Evolutionary conservation across 2,329 filamentous ascomycete species (phyloP).

Genomic region (Claviceps fusiformis): DNA sequence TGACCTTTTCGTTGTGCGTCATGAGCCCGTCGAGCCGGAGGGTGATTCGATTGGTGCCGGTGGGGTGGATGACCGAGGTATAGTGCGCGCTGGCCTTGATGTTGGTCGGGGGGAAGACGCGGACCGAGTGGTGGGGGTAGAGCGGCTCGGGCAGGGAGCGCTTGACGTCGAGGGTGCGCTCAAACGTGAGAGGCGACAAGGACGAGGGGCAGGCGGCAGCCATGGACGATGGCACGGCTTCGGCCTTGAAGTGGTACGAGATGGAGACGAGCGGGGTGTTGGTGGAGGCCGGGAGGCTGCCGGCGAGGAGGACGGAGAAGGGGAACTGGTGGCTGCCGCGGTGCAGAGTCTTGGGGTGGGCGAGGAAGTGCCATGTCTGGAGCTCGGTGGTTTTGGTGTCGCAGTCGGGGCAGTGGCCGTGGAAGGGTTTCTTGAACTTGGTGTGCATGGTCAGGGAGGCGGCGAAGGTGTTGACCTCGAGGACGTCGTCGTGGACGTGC

Average conservation of each 20-base stretch:
- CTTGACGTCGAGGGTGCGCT: slow-evolving; percentile 57
- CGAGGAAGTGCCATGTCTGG: slow-evolving; percentile 66
- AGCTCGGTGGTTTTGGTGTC: slow-evolving; percentile 57
- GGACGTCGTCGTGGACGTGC: slow-evolving; percentile 49
- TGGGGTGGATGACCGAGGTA: slow-evolving; percentile 71
- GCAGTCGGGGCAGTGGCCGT: slow-evolving; percentile 67
- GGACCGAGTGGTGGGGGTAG: slow-evolving; percentile 74
- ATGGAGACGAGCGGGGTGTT: slow-evolving; percentile 61
- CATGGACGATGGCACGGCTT: slow-evolving; percentile 32
- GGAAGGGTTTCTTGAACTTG: slow-evolving; percentile 70
- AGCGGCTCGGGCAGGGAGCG: slow-evolving; percentile 64
- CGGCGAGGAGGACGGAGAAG: slow-evolving; percentile 76
- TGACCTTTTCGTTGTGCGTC: slow-evolving; percentile 50
- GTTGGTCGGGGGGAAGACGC: slow-evolving; percentile 93
- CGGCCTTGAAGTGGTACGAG: slow-evolving; percentile 64
- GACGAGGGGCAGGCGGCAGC: slow-evolving; percentile 5
- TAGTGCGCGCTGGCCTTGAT: slow-evolving; percentile 76
- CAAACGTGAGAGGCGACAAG: slow-evolving; percentile 40
- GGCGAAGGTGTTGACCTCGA: slow-evolving; percentile 58
- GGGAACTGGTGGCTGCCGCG: slow-evolving; percentile 63
- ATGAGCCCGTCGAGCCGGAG: slow-evolving; percentile 81
- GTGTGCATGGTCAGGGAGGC: slow-evolving; percentile 59
- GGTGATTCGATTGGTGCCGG: slow-evolving; percentile 64
- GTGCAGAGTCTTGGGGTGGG: slow-evolving; percentile 34
- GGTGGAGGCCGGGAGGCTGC: slow-evolving; percentile 73